These are phyloP conservation scores for Gymnopus androsaceus DNA, from an alignment of 1,284 basidiomycete genomes.

Conservation along the genomic window DNA sequence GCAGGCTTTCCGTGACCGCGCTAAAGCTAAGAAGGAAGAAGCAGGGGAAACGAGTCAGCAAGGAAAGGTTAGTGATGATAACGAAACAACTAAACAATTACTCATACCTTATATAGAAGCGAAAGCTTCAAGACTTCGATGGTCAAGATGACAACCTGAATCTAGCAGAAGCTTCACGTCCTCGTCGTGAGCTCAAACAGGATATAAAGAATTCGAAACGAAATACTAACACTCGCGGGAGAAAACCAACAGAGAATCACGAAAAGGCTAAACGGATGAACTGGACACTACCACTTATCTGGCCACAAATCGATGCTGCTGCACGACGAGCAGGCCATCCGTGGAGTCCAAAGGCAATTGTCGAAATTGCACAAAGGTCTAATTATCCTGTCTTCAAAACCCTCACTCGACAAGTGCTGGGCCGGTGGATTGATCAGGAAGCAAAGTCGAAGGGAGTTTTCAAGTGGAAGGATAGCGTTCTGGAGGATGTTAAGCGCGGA, in stretches of 20 bases:
- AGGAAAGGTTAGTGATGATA: too few species aligned
- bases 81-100: too few species aligned
- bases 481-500: slow-evolving; percentile 1
- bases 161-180: slow-evolving; percentile 1
- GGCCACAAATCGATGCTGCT: neutral
- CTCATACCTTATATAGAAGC: too few species aligned
- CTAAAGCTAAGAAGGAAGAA: too few species aligned
- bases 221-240: neutral
- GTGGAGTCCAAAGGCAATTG: neutral
- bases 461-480: slow-evolving; percentile 8
- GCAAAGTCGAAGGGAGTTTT: slow-evolving; percentile 2
- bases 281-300: neutral
- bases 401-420: slow-evolving; percentile 1
- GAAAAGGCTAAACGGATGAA: neutral
- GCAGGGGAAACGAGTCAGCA: too few species aligned
- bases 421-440: slow-evolving; percentile 12
- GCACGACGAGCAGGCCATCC: neutral
- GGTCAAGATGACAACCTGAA: neutral
- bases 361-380: neutral
- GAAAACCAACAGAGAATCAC: neutral
- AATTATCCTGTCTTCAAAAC: neutral
- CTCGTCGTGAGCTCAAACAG: neutral
- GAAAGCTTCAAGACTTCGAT: neutral
- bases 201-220: neutral
- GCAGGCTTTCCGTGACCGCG: too few species aligned